Evolutionary conservation across 495 filamentous ascomycete species (phyloP), one percentile per base, ranked within the genome.

Genomic region (Penicillium alfredii): DNA sequence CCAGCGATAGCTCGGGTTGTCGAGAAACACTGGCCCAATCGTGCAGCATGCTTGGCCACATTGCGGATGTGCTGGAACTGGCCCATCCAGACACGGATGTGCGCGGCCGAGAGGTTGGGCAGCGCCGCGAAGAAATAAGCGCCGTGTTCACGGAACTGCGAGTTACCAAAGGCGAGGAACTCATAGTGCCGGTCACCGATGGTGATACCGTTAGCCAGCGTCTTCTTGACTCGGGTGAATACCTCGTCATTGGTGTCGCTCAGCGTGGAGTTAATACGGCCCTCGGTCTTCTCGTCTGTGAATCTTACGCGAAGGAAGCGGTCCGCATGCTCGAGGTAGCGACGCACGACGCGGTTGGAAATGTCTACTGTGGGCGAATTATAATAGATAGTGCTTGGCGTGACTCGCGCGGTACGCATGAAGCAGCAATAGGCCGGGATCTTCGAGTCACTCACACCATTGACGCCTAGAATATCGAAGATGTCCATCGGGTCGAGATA

Each of bases 81-180:
- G 2, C 93, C 92, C 88, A 97, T 96, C 85, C 86, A 88, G 4
- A 63, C 49, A n/a, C 90, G 82, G 35, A 99, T 97, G 33, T 78
- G 65, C 12, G 76, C 71, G 21, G 84, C 84, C 1, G 74, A 77
- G 5, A 86, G 36, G 37, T 72, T 52, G 2, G 76, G 60, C 2
- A 70, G 69, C 0, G 78, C 71, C 0, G 84, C 76, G 49, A 83
- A 95, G 60, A 99, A 94, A 47, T 90, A 97, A 1, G 89, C 89
- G 0, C 88, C 86, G 53, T 88, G 78, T 53, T 97, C 90, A 9
- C 92, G 78, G 39, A 99, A 84, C 45, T 97, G 92, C 0, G 90
- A 95, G 56, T 94, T 97, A 0, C 92, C 90, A 56, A 88, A 94
- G 4, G 93, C 90, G 14, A 99, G 78, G 46, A 95, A 96, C 51